Evolutionary conservation across 2,329 filamentous ascomycete species (phyloP).

Genomic region (Chrysosphaeria jannelii): DNA sequence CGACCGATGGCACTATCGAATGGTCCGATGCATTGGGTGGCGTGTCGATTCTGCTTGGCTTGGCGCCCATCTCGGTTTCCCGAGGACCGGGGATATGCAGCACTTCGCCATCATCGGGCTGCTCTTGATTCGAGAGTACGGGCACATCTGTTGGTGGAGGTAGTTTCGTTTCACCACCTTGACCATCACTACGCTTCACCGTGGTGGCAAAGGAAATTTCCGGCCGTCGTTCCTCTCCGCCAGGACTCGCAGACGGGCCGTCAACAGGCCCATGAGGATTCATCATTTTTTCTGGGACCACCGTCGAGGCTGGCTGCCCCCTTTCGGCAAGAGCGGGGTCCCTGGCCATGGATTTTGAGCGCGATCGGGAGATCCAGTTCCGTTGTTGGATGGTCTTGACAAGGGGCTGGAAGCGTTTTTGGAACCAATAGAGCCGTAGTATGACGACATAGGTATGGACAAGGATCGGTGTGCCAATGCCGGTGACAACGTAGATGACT

Average conservation of each 20-base stretch:
- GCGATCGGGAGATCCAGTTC: too few relatives aligned
- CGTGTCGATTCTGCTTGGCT: slow-evolving; percentile 15
- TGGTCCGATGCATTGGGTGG: too few relatives aligned
- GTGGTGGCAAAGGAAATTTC: slow-evolving; percentile 41
- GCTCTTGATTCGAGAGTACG: slow-evolving; percentile 32
- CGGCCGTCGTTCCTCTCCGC: slow-evolving; percentile 8
- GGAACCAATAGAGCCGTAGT: slow-evolving; percentile 87
- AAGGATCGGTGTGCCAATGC: slow-evolving; percentile 56
- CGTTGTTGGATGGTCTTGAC: too few relatives aligned
- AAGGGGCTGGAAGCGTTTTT: slow-evolving; percentile 74
- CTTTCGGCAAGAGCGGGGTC: slow-evolving; percentile 1
- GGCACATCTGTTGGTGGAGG: slow-evolving; percentile 26
- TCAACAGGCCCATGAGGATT: too few relatives aligned
- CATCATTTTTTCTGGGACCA: slow-evolving; percentile 1
- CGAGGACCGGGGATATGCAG: slow-evolving; percentile 74
- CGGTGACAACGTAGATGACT: slow-evolving; percentile 37
- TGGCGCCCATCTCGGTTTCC: slow-evolving; percentile 59
- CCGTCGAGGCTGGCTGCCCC: slow-evolving; percentile 1
- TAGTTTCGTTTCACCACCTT: slow-evolving; percentile 16
- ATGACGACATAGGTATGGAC: slow-evolving; percentile 73
- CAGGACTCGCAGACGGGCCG: too few relatives aligned
- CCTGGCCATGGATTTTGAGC: slow-evolving; percentile 23
- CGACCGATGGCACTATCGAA: too few relatives aligned
- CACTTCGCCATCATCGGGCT: slow-evolving; percentile 32
- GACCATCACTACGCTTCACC: slow-evolving; percentile 26